Base-by-base conservation (phyloP, 2,329 filamentous ascomycete species). In the Fusarium praegraminearum region DNA sequence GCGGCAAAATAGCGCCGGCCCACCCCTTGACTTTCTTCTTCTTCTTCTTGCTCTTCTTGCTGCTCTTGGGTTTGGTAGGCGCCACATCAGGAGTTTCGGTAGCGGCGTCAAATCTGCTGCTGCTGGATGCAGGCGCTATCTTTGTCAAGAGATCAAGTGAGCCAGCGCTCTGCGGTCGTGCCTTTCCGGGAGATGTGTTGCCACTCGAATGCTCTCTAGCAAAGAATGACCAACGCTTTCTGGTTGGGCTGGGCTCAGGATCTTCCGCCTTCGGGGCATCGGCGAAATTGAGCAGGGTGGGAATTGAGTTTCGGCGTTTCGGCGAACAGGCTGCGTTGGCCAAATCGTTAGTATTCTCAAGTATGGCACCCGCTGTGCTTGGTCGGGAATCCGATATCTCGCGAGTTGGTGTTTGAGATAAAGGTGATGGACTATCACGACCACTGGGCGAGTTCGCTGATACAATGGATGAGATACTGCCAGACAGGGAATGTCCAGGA, bases 381-480 rank as follows among this genome's bases (percentile, higher is more conserved):
- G 91, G 91, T 35, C 91, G 83, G 5, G 83, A 84, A 51, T 87
- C 85, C 1, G 75, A 76, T n/a, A 78, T 77, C 36, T 81, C 81
- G 18, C 79, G 79, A 5, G 83, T 81, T 18, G 80, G 74, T 49
- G 76, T 83, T 22, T 81, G 79, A 4, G 80, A 78, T 7, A 83
- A 62, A 69, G 77, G 57, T 66, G 76, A 64, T 66, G 78, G 69
- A 78, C 66, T 78, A 80, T 79, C 79, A 80, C 80, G 58, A 81
- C 86, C 72, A 62, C 71, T 71, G 60, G 80, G 78, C 9, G 80
- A 80, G 33, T 84, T 85, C 15, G 85, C 86, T 13, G 91, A 93
- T 7, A 92, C 83, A 43, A 95, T 84, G 0, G 93, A 97, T 7
- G 92, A 94, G 47, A 96, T 89, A 78, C 92, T 97, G 60, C 91